A percentile compares a stretch with the other conserved stretches of the same genome.
Conservation (phyloP, 805 yeast genomes). For the Yarrowia sp. region DNA sequence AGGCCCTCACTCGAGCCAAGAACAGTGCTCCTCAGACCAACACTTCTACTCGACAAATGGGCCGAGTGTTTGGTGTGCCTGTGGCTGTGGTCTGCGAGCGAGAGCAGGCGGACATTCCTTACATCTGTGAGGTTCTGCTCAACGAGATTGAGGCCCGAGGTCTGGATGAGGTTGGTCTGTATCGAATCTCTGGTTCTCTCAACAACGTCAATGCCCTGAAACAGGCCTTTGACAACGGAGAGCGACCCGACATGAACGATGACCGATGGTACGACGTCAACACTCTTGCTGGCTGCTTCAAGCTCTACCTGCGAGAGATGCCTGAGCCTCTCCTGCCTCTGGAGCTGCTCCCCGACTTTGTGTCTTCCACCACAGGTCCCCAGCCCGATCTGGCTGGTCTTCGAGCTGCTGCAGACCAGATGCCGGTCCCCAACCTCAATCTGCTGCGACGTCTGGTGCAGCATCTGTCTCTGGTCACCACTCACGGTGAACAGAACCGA, state of each 20-base stretch:
- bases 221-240: conserved; percentile 62
- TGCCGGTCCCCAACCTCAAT: conserved; percentile 73
- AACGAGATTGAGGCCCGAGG: conserved; percentile 86
- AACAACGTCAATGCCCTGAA: conserved; percentile 63
- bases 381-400: conserved; percentile 40
- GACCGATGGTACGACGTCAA: conserved; percentile 79
- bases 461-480: conserved; percentile 74
- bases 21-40: conserved; percentile 42
- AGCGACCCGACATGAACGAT: conserved; percentile 56
- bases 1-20: conserved; percentile 46
- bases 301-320: conserved; percentile 79
- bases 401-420: conserved; percentile 47
- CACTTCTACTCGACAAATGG: conserved; percentile 44
- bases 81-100: conserved; percentile 75
- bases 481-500: conserved; percentile 70
- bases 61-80: conserved; percentile 86
- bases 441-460: conserved; percentile 69
- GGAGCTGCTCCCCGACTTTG: conserved; percentile 65
- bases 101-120: conserved; percentile 69
- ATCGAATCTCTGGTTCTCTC: conserved; percentile 73
- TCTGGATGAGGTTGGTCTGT: conserved; percentile 86
- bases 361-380: conserved; percentile 46
- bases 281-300: conserved; percentile 86
- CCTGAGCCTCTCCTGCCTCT: conserved; percentile 84
- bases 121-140: conserved; percentile 67